Base-by-base conservation (phyloP, 176 grass and related monocot genomes). In the Aechmea fasciata region DNA sequence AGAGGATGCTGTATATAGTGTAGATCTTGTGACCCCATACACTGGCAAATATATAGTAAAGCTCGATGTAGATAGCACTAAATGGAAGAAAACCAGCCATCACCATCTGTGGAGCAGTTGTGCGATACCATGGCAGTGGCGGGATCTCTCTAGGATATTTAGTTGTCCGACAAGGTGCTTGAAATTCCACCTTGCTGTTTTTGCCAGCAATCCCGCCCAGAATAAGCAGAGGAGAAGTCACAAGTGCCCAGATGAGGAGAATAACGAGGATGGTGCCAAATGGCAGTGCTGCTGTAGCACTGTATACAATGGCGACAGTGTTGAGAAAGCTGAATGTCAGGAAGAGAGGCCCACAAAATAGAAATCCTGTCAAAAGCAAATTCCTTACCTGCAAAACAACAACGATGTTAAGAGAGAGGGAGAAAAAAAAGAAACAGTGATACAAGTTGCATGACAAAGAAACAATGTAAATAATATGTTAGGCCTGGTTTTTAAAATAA, bases 141-240 rank as follows among this genome's bases (percentile, higher is more conserved):
- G 68, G 68, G 13, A 69, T 69, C 17, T 69, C 68, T 52, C 68
- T 69, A 69, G 68, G 68, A 52, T 52, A 69, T 22, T 69, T 69
- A 13, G 68, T 69, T 2, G 68, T 69, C 6, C 49, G 68, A 69
- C 68, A 69, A 26, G 68, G 49, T 11, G 68, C 68, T 24, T 52
- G 49, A 19, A 69, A 69, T 22, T 69, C 49, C 50, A 19, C 26
- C 11, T 69, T 52, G 18, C 68, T 49, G 49, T 69, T 69, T 23
- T 69, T 69, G 11, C 68, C 68, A 52, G 68, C 49, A 69, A 69
- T 69, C 25, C 68, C 68, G 50, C 68, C 68, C 20, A 69, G 25
- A 51, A 69, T 19, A 69, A 69, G 68, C 47, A 69, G 23, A 24
- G 68, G 68, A 22, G 68, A 49, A 69, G 49, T 69, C 17, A 69